Conservation (phyloP, 2,329 filamentous ascomycete species). For the Laburnicola sp. region DNA sequence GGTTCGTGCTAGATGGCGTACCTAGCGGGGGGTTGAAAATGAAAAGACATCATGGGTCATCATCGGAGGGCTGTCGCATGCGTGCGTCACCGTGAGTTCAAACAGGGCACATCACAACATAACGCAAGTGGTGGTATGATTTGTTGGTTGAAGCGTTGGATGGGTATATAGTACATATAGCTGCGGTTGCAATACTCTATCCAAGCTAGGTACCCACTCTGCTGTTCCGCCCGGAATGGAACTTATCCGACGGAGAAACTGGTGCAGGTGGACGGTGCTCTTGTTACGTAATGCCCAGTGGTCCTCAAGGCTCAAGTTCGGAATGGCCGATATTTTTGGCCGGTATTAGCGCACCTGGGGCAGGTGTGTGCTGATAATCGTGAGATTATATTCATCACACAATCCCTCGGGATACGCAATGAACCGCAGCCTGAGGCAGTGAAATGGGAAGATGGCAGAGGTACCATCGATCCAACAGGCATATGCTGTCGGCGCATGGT, state of each 20-base stretch:
- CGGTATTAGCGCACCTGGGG: no score
- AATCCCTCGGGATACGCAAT: neutral
- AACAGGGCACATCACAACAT: no score
- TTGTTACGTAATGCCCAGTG: no score
- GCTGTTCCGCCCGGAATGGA: no score
- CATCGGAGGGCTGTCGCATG: neutral
- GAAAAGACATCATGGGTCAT: no score
- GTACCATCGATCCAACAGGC: neutral
- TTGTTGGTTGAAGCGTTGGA: neutral
- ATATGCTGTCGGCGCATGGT: neutral
- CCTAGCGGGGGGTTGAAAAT: neutral
- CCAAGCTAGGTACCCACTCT: no score
- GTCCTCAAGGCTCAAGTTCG: no score
- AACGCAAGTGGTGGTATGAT: no score
- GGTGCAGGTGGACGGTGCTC: no score
- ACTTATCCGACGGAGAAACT: no score
- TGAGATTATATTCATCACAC: neutral
- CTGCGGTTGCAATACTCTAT: neutral
- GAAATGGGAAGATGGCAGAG: neutral
- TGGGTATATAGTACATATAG: neutral
- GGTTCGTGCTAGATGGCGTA: conserved; percentile 6
- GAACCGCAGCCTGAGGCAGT: conserved; percentile 5
- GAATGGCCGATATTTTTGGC: no score
- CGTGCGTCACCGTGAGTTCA: neutral
- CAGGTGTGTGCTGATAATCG: no score